Conservation (phyloP, 306 rosid species). For the Inga laurina region DNA sequence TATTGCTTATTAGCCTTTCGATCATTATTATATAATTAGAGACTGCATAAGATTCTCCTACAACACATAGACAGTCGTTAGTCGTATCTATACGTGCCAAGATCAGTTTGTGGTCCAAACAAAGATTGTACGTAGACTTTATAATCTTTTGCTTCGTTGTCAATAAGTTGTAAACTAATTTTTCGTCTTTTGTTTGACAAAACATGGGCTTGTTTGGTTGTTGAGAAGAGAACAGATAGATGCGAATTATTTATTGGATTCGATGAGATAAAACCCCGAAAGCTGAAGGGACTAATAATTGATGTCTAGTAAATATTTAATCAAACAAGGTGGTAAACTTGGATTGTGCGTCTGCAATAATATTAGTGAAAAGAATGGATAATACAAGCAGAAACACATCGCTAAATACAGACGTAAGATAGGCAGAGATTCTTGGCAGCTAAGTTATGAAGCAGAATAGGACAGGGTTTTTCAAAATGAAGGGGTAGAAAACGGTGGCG, state of each 20-base stretch:
- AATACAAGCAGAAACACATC: background rate
- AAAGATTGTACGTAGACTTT: background rate
- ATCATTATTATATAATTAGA: constrained; percentile 17
- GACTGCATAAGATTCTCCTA: constrained; percentile 28
- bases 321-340: constrained; percentile 30
- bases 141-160: constrained; percentile 15
- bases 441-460: background rate
- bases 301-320: background rate
- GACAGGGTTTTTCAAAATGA: constrained; percentile 5
- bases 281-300: background rate
- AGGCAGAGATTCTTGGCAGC: constrained; percentile 25
- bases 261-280: background rate
- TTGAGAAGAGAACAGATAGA: background rate
- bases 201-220: background rate
- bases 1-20: background rate
- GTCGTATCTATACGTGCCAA: background rate
- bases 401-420: background rate
- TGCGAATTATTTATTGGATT: background rate
- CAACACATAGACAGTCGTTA: constrained; percentile 30
- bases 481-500: background rate
- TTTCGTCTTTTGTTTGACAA: background rate
- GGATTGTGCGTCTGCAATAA: constrained; percentile 9
- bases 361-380: background rate
- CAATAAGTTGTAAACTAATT: background rate
- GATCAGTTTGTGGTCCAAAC: constrained; percentile 37